Evolutionary conservation across 345 rosid genomes (phyloP), one percentile per base, ranked within the genome.

Genomic region (Eucalyptus curtisii): DNA sequence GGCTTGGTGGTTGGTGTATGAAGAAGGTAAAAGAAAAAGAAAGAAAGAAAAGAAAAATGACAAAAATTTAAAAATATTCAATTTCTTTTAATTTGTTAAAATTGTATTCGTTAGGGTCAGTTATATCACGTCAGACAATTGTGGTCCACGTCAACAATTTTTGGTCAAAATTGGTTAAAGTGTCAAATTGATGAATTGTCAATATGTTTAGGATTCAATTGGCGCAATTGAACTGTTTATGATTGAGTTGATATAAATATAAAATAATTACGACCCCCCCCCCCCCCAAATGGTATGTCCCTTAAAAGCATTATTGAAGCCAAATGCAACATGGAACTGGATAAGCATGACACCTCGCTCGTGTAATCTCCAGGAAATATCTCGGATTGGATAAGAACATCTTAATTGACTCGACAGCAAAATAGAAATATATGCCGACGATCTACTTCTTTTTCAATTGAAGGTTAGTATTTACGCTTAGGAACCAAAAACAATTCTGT

Each of bases 151-250:
- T 55, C 5, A 55, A 55, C 2, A 24, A 55, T 55, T 55, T 55
- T 24, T 7, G 0, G 12, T 22, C 3, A 9, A 0, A 55, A 55
- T 55, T 55, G 27, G 30, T 24, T 27, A 20, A 55, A 55, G 13
- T 4, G 8, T 55, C 30, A 24, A 55, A 55, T 55, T 24, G 3
- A 10, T 10, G 24, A 55, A 24, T 55, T 55, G 5, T 8, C 3
- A 24, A 55, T 1, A 55, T 22, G 1, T 55, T 55, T 55, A 55
- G 0, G 3, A 55, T 24, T 55, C 10, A 55, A 22, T 55, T 55
- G 1, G 0, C 13, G 8, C 3, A 10, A 55, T 55, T 55, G 1
- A 24, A 24, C 9, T 55, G 0, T 55, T 55, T 24, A 55, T 0
- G 3, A 55, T 55, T 55, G 30, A 55, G 10, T 55, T 24, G 6